These are phyloP conservation scores for Neostapfia colusana DNA, from an alignment of 176 grass and related monocot species.

Conservation along the genomic window DNA sequence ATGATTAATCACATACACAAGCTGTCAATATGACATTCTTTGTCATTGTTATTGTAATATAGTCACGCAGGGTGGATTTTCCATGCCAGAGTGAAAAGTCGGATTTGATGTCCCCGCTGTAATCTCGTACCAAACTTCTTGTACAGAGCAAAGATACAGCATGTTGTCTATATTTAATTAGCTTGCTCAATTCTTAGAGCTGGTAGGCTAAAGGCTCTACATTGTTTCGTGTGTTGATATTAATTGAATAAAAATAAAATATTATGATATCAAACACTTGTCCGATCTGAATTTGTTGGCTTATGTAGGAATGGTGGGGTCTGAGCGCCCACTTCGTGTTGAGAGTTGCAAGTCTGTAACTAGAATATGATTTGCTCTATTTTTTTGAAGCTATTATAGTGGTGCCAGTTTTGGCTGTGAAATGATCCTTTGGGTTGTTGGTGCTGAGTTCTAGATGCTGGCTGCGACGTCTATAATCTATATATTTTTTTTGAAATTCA, in stretches of 20 bases:
- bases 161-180: slow-evolving; percentile 11
- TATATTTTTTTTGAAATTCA: no score
- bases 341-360: not conserved
- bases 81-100: not conserved
- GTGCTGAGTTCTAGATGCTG: not conserved
- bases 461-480: no score
- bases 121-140: not conserved
- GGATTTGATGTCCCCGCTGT: not conserved
- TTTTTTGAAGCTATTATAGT: not conserved
- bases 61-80: not conserved
- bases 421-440: not conserved
- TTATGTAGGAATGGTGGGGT: not conserved
- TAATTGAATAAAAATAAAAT: not conserved
- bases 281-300: not conserved
- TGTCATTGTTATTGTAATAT: slow-evolving; percentile 23
- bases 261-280: not conserved
- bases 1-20: slow-evolving; percentile 15
- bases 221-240: slow-evolving; percentile 4
- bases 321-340: not conserved
- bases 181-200: not conserved
- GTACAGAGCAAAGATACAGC: not conserved
- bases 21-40: slow-evolving; percentile 13
- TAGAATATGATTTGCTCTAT: not conserved
- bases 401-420: not conserved
- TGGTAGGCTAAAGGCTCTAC: not conserved